Evolutionary conservation across 2,329 filamentous ascomycete genomes (phyloP), one percentile per base, ranked within the genome.

Genomic region (Alternaria gaisen): DNA sequence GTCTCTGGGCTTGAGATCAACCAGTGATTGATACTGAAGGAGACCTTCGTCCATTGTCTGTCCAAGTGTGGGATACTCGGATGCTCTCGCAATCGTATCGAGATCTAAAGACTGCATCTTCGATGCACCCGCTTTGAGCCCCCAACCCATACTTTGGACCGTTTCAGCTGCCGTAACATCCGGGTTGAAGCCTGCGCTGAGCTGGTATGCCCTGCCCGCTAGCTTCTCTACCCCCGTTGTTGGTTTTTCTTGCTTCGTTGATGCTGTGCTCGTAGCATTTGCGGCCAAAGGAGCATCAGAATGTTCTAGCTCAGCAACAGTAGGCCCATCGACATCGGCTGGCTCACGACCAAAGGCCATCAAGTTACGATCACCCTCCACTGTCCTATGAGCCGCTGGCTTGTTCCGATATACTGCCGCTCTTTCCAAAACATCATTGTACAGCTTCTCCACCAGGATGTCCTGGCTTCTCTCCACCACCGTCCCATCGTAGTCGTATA

Each of bases 21-120:
- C 85, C 50, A 99, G 86, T 32, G 86, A 84, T 72, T 91, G 90
- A 76, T 97, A 99, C 77, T 98, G 94, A 18, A 86, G 86, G 61
- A 99, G 89, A n/a, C 93, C 92, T 66, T 93, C 89, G 72, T 99
- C 93, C 82, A 98, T 91, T 3, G 96, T 91, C n/a, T 90, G 90
- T 1, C 95, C 95, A 11, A 99, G 83, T 0, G 92, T 97, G 24
- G 94, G 91, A 53, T 85, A 83, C 53, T 81, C 77, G 1, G 87
- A 84, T 18, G 84, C 83, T 53, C 84, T 84, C 0, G 90, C 90
- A 50, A 91, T 85, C 1, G 83, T 74, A 58, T 90, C 87, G 9
- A 97, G 83, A 63, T 94, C 86, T 12, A 99, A 80, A 36, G 92
- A 91, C 40, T 88, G 84, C 84, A 55, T 87, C 83, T 3, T 84